Percentiles rank a stretch among this genome's conserved stretches.
These are phyloP conservation scores for Xylaria telfairii DNA, from an alignment of 495 filamentous ascomycete species.

Conservation along the genomic window DNA sequence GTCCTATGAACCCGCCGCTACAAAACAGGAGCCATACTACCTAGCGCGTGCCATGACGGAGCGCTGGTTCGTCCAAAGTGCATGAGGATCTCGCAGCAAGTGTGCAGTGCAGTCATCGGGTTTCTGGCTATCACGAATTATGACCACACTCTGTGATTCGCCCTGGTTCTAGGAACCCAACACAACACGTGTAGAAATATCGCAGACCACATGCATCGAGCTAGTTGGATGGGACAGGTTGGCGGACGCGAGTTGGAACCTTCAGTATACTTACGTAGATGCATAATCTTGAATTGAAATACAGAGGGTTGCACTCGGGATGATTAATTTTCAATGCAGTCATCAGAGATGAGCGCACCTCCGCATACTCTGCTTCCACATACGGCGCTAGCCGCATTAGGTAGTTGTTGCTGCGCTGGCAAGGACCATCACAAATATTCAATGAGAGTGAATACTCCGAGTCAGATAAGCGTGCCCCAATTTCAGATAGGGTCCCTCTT, in stretches of 20 bases:
- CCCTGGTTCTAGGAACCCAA: not conserved
- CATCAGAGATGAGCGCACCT: slow-evolving; percentile 8
- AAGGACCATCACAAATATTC: slow-evolving; percentile 24
- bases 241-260: no score
- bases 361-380: not conserved
- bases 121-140: not conserved
- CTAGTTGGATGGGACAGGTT: no score
- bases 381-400: slow-evolving; percentile 31
- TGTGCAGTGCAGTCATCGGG: slow-evolving; percentile 6
- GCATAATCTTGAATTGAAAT: no score
- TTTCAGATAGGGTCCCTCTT: slow-evolving; percentile 30
- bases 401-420: slow-evolving; percentile 32
- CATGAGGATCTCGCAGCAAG: slow-evolving; percentile 18
- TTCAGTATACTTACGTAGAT: no score
- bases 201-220: not conserved
- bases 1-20: slow-evolving; percentile 13
- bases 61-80: slow-evolving; percentile 22
- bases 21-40: not conserved
- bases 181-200: not conserved
- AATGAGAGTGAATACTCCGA: slow-evolving; percentile 40
- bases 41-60: not conserved
- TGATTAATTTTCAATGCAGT: slow-evolving; percentile 2
- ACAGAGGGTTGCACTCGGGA: not conserved
- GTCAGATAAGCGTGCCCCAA: slow-evolving; percentile 41
- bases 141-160: not conserved